Base-by-base conservation (phyloP, 495 filamentous ascomycete species). In the Pyronema omphalodes region DNA sequence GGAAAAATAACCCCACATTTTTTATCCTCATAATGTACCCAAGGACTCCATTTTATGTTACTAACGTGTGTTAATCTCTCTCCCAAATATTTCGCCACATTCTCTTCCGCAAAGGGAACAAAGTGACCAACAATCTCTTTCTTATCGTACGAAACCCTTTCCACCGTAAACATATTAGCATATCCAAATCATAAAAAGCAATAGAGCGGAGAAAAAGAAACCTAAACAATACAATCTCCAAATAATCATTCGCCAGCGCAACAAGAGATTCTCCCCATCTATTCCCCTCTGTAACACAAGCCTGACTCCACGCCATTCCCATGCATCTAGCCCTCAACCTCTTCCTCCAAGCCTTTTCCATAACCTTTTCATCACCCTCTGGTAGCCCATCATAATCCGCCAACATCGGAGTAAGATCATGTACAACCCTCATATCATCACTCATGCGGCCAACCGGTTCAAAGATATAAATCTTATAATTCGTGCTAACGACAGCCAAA, bases 401-500 rank as follows among this genome's bases (percentile, higher is more conserved):
- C 52, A 55, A 19, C 55, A 57, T 58, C 57, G 67, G 40, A 69
- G 51, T 9, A 63, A 65, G 1, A 70, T 52, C 15, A 67, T 56
- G 45, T 66, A 60, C 51, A 39, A 64, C 44, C 40, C 53, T 54
- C 62, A 63, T 65, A 58, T 61, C 62, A 41, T 45, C 57, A 49
- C 58, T 52, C 47, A 62, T 55, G 35, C 62, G 62, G 14, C 60
- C 48, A 44, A 55, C 57, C 9, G 62, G 62, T 48, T 61, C 61
- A 52, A 65, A 65, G 36, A 65, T 53, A 53, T 57, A 63, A 29
- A 65, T 44, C 48, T 58, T 63, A 43, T 65, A 67, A 61, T 79
- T 82, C 6, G 79, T 73, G 11, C 77, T 79, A 52, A 81, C 64
- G 7, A 82, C 73, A 7, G 73, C 75, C 9, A 84, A 67, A 18